Conservation (phyloP, 495 filamentous ascomycete genomes). For the Acidomyces sp. region DNA sequence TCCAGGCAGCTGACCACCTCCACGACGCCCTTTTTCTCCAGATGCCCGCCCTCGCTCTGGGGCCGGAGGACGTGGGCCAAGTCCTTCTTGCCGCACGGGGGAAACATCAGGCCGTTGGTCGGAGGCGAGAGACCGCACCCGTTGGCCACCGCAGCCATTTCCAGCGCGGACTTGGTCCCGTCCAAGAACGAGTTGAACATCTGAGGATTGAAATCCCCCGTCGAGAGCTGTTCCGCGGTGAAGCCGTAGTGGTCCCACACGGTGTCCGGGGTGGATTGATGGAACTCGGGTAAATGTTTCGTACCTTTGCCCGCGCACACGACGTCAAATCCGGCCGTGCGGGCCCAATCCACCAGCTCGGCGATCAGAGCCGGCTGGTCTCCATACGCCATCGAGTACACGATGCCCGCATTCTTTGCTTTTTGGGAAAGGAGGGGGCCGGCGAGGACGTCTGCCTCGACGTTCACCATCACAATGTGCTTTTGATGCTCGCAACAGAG, state of each 20-base stretch:
- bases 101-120: constrained; percentile 17
- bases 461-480: constrained; percentile 24
- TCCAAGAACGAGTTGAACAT: constrained; percentile 25
- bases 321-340: constrained; percentile 21
- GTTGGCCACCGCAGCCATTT: constrained; percentile 22
- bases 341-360: constrained; percentile 21
- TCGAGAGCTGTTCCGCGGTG: constrained; percentile 19
- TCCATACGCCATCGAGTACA: constrained; percentile 24
- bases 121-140: constrained; percentile 19
- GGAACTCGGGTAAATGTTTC: constrained; percentile 21
- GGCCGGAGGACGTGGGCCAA: constrained; percentile 16
- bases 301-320: constrained; percentile 23
- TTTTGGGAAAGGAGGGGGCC: constrained; percentile 19
- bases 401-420: constrained; percentile 20
- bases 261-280: constrained; percentile 21
- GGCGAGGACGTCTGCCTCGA: constrained; percentile 22
- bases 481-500: constrained; percentile 24
- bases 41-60: constrained; percentile 15
- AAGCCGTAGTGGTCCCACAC: constrained; percentile 23
- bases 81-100: constrained; percentile 18
- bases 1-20: constrained; percentile 21
- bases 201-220: constrained; percentile 20
- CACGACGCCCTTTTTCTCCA: constrained; percentile 22
- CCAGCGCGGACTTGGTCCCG: constrained; percentile 21
- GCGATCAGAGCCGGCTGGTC: constrained; percentile 21